These are phyloP conservation scores for Hydnomerulius pinastri DNA, from an alignment of 768 basidiomycete genomes.

Conservation along the genomic window DNA sequence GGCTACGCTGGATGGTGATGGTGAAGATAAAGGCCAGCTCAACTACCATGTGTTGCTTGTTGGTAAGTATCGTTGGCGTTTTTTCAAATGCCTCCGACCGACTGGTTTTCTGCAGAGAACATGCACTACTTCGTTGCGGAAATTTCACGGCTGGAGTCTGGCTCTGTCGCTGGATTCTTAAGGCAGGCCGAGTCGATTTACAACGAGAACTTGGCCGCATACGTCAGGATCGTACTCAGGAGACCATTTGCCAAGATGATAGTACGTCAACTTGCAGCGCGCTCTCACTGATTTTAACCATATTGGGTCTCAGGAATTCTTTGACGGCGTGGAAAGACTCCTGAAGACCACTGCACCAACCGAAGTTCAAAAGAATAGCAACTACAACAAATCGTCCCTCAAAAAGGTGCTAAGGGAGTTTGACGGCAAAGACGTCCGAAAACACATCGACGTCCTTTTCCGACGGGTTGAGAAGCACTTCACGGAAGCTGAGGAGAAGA, in stretches of 20 bases:
- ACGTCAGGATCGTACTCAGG: slow-evolving; percentile 84
- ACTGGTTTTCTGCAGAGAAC: slow-evolving; percentile 63
- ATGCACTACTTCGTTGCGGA: slow-evolving; percentile 94
- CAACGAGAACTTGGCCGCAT: slow-evolving; percentile 84
- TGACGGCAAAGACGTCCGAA: slow-evolving; percentile 85
- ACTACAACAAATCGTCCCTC: slow-evolving; percentile 74
- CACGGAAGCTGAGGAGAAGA: slow-evolving; percentile 73
- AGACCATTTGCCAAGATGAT: slow-evolving; percentile 86
- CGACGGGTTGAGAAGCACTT: slow-evolving; percentile 97
- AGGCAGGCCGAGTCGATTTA: slow-evolving; percentile 81
- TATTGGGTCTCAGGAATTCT: slow-evolving; percentile 71
- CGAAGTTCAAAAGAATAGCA: slow-evolving; percentile 74
- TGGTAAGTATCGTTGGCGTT: slow-evolving; percentile 54
- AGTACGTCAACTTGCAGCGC: slow-evolving; percentile 46
- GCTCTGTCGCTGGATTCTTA: slow-evolving; percentile 62
- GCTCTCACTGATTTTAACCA: slow-evolving; percentile 10
- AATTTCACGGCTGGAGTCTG: slow-evolving; percentile 66
- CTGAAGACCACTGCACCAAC: slow-evolving; percentile 75
- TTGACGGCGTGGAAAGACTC: slow-evolving; percentile 89
- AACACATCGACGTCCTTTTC: slow-evolving; percentile 81
- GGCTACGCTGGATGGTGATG: slow-evolving; percentile 92
- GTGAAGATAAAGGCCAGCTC: slow-evolving; percentile 94
- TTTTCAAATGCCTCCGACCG: background rate
- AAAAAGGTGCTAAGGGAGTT: slow-evolving; percentile 87
- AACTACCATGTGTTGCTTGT: slow-evolving; percentile 96